These are phyloP conservation scores for Erysimum pusillum DNA, from an alignment of 441 rosid genomes.

Conservation along the genomic window DNA sequence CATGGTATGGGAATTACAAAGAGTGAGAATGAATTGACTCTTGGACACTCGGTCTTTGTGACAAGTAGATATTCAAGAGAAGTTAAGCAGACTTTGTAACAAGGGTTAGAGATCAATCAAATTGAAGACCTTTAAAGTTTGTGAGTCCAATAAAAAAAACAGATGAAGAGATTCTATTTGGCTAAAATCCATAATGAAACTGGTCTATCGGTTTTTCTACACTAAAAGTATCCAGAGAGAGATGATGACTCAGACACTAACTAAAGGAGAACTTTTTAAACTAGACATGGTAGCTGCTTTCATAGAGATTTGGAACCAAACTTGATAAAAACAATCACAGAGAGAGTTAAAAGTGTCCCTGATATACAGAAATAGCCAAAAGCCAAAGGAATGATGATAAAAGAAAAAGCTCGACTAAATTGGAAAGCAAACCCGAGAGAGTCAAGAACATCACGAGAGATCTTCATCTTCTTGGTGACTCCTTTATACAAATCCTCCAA, in stretches of 20 bases:
- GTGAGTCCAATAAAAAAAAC: neutral
- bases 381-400: too few relatives aligned
- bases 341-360: neutral
- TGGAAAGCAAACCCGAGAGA: slow-evolving; percentile 64
- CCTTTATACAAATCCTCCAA: slow-evolving; percentile 85
- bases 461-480: slow-evolving; percentile 84
- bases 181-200: neutral
- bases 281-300: too few relatives aligned
- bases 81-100: neutral
- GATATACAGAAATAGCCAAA: neutral
- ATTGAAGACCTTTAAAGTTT: neutral
- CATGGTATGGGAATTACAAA: neutral
- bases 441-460: slow-evolving; percentile 75
- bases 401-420: too few relatives aligned
- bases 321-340: neutral
- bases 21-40: neutral
- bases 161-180: neutral
- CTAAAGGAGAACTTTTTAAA: too few relatives aligned
- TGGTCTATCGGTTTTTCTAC: too few relatives aligned
- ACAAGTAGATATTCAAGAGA: neutral
- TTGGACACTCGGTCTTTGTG: neutral
- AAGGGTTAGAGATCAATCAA: neutral
- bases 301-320: neutral
- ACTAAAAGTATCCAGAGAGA: too few relatives aligned
- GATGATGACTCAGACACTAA: too few relatives aligned